A percentile compares a stretch with the other conserved stretches of the same genome.
Conservation (phyloP, 2,329 filamentous ascomycete genomes). For the Phialophora chinensis region DNA sequence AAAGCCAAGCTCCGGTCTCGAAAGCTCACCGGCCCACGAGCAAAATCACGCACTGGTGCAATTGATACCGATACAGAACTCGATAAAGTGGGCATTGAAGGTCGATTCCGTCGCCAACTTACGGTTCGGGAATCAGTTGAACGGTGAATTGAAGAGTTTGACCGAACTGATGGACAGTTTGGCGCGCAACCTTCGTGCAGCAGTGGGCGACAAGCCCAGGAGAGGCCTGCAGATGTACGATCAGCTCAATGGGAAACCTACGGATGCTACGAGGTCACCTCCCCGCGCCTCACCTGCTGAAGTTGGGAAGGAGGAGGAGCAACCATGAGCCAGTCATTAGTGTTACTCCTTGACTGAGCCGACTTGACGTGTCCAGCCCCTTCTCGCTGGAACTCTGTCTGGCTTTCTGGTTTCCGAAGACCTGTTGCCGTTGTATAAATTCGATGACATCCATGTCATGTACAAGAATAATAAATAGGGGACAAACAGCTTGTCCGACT, state of each 20-base stretch:
- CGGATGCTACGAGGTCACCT: neutral
- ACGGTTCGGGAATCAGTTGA: slow-evolving; percentile 40
- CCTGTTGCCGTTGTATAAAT: neutral
- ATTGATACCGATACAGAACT: slow-evolving; percentile 49
- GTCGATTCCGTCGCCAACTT: slow-evolving; percentile 39
- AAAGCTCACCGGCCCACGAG: neutral
- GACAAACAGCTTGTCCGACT: neutral
- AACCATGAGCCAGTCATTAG: neutral
- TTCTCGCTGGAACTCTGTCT: neutral
- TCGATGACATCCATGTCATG: neutral
- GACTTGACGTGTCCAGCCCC: neutral
- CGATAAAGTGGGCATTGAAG: slow-evolving; percentile 48
- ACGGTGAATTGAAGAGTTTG: slow-evolving; percentile 38
- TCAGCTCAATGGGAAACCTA: slow-evolving; percentile 15
- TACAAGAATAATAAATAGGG: neutral
- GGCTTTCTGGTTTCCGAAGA: neutral
- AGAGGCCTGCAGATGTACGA: slow-evolving; percentile 33
- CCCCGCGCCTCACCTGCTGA: slow-evolving; percentile 4
- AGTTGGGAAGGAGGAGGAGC: neutral
- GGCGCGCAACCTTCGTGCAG: slow-evolving; percentile 49
- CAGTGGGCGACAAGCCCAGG: slow-evolving; percentile 43
- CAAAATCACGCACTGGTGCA: slow-evolving; percentile 40
- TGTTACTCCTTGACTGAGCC: neutral
- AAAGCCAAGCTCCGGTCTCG: neutral
- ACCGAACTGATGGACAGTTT: slow-evolving; percentile 59